Evolutionary conservation across 1,284 basidiomycete species (phyloP), one percentile per base, ranked within the genome.

Genomic region (Trichosporon coremiiforme): DNA sequence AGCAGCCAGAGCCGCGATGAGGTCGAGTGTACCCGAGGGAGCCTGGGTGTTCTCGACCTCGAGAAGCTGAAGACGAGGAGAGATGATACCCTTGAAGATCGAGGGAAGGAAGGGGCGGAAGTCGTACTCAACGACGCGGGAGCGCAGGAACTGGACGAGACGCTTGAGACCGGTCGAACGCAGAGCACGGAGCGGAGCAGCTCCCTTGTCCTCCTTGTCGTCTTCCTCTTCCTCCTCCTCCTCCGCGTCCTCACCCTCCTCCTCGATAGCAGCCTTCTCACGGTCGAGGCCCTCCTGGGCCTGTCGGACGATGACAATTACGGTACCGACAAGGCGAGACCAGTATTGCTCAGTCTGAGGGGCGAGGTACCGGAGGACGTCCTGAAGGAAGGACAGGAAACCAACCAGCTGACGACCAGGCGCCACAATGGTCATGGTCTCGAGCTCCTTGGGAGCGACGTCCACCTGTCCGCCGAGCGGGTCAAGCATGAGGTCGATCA

Each of bases 401-500:
- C 95, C 95, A 41, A 90, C 85, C 76, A 93, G 89, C 74, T 93
- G 92, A 82, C 91, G 91, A 66, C 88, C 86, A 1, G 88, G 85
- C 0, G 87, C 64, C n/a, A 64, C 41, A n/a, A 73, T 35, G 13
- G n/a, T 17, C 31, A 20, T 20, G 13, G 82, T 12, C 12, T 64
- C 64, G 17, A 73, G 66, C 3, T 62, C 45, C 17, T 53, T 35
- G 5, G 70, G 50, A 20, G 35, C 17, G 1, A 68, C 67, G 15
- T 69, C 50, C 10, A 66, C 33, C 31, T 70, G 4, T 33, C 71
- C 64, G 31, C 76, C 85, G 73, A 97, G 87, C 0, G 94, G 91
- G 66, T 87, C 87, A n/a, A 98, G 83, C 94, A 99, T 99, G 66
- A 99, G 86, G 74, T 95, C 90, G 22, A 97, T 89, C 0, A 99